These are phyloP conservation scores for Boletellus deceptivus DNA, from an alignment of 1,284 basidiomycete species.

Conservation along the genomic window DNA sequence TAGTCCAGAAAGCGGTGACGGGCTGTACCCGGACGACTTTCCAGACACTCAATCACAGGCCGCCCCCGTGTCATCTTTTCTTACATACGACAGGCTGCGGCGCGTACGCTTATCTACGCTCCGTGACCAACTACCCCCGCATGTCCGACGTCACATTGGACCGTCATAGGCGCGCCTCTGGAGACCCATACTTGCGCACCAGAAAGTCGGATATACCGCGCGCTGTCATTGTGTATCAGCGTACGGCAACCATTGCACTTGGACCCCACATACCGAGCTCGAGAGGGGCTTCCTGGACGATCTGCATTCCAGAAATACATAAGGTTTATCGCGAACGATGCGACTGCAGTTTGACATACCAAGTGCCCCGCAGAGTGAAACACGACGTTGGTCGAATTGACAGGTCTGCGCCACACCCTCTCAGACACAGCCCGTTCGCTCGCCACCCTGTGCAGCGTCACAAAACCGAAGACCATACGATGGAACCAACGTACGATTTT, in stretches of 20 bases:
- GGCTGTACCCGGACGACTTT: slow-evolving; percentile 1
- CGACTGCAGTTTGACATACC: slow-evolving; percentile 35
- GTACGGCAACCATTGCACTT: not conserved
- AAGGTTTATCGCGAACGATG: not conserved
- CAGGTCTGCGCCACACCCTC: slow-evolving; percentile 49
- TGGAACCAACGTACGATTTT: slow-evolving; percentile 30
- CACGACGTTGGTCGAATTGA: slow-evolving; percentile 57
- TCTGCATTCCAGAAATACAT: slow-evolving; percentile 28
- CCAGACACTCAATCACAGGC: not conserved
- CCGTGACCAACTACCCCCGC: not conserved
- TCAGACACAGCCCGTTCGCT: slow-evolving; percentile 39
- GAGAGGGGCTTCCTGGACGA: slow-evolving; percentile 45
- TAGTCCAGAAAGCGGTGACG: not conserved
- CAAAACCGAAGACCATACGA: not conserved
- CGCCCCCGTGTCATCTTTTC: not conserved
- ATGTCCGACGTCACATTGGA: no score
- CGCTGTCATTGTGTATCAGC: slow-evolving; percentile 14
- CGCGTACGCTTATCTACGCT: not conserved
- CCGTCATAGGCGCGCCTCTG: slow-evolving; percentile 11
- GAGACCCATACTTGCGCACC: slow-evolving; percentile 10
- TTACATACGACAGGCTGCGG: not conserved
- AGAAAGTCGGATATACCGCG: slow-evolving; percentile 28
- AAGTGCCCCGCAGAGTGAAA: slow-evolving; percentile 59
- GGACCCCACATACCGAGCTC: slow-evolving; percentile 36
- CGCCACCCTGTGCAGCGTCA: slow-evolving; percentile 34